Base-by-base conservation (phyloP, 2,329 filamentous ascomycete genomes). In the Endothia cerciana region DNA sequence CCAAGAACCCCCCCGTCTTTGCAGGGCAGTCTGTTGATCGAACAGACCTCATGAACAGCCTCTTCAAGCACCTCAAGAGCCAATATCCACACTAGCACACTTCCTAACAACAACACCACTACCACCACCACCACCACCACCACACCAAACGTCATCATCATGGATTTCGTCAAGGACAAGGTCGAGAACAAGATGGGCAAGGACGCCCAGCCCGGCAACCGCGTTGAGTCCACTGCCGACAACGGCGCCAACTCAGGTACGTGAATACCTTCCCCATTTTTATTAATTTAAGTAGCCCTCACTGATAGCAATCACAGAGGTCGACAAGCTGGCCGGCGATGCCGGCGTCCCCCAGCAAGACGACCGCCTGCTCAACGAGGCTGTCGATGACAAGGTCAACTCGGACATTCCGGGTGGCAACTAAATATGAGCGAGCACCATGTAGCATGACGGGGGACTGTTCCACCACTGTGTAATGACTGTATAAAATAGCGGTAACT, bases 371-470 rank as follows among this genome's bases (percentile, higher is more conserved):
- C 65, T 71, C 47, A 57, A 69, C 62, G 38, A 71, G 7, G 62
- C 43, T 17, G 67, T 69, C 1, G 68, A 71, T 55, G 61, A 51
- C 45, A 67, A 71, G 64, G 62, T 70, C 62, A 71, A 71, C 65
- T 47, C 62, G 4, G 63, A 71, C 38, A 71, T 71, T n/a, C 69
- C 69, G 15, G 69, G 69, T 6, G 69, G 69, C 11, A 71, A 71
- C 64, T 68, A 61, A 65, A 45, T 33, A 6, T 19, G 6, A 38
- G 6, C n/a, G 0, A 4, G 25, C 19, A 22, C 22, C 55, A 19
- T 1, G 33, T 38, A 25, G 19, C 38, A 28, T 22, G 10, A 45
- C 1, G 30, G 25, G 25, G 3, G 41, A 1, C 30, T 56, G 4
- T 30, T 19, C 15, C 57, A 45, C 30, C 4, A 19, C 2, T 38